Percentiles rank a stretch among this genome's conserved stretches.
phyloP scores from a whole-genome alignment of 305 asterid species.

The Fraxinus latifolia region DNA sequence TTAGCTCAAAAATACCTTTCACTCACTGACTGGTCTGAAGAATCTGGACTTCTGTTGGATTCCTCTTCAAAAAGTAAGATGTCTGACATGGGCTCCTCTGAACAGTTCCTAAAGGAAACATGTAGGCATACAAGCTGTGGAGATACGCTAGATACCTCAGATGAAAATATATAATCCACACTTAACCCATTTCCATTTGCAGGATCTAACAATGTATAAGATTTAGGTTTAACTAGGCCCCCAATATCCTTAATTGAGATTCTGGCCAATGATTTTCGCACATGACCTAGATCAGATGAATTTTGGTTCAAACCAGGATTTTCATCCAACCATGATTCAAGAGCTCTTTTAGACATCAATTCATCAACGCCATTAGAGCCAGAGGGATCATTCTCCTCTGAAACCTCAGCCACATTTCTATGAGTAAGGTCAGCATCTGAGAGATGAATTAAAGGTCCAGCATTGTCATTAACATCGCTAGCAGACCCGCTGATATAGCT shows the following conservation, averaged over 20 bases:
- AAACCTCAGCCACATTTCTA: conserved; percentile 33
- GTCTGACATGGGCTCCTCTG: conserved; percentile 63
- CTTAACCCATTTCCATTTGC: conserved; percentile 76
- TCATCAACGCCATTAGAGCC: conserved; percentile 58
- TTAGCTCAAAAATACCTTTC: conserved; percentile 38
- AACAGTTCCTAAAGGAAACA: conserved; percentile 59
- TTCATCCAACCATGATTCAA: conserved; percentile 95
- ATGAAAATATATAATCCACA: conserved; percentile 62
- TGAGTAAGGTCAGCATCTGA: conserved; percentile 59
- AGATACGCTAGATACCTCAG: conserved; percentile 69
- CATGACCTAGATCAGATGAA: conserved; percentile 41
- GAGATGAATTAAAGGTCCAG: conserved; percentile 60
- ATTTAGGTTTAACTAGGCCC: conserved; percentile 64
- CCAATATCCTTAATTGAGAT: conserved; percentile 81
- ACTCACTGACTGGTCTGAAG: conserved; percentile 52
- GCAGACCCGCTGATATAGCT: conserved; percentile 42
- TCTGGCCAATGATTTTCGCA: conserved; percentile 65
- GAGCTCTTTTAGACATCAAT: conserved; percentile 67
- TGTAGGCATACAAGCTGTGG: conserved; percentile 60
- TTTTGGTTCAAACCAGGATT: conserved; percentile 51
- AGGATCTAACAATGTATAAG: conserved; percentile 65
- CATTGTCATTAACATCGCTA: conserved; percentile 44
- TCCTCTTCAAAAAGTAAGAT: conserved; percentile 66
- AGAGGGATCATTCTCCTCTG: conserved; percentile 39
- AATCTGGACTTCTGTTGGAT: conserved; percentile 39